Percentiles rank a stretch among this genome's conserved stretches.
Conservation (phyloP, 306 rosid genomes). For the Vachellia pachyceras region DNA sequence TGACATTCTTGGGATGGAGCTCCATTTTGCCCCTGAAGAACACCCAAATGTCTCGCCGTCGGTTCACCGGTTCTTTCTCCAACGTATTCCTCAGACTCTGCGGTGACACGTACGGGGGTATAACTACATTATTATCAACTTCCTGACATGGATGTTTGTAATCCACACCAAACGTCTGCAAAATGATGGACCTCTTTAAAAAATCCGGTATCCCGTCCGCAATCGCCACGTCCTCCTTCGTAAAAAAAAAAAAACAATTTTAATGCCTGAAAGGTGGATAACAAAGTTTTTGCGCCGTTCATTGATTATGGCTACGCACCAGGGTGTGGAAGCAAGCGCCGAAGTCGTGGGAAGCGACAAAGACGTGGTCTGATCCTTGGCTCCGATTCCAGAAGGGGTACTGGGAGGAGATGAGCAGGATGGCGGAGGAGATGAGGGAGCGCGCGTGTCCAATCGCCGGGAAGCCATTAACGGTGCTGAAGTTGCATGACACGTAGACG, state of each 20-base stretch:
- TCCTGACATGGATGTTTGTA: constrained; percentile 72
- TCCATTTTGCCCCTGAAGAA: constrained; percentile 89
- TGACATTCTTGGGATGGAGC: constrained; percentile 72
- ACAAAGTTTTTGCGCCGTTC: background rate
- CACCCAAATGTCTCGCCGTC: constrained; percentile 69
- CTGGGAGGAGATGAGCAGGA: constrained; percentile 46
- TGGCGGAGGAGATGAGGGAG: constrained; percentile 61
- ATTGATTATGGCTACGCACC: constrained; percentile 43
- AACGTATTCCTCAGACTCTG: constrained; percentile 47
- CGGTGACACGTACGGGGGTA: constrained; percentile 73
- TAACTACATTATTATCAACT: constrained; percentile 68
- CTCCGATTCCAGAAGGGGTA: constrained; percentile 69
- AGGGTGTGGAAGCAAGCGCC: constrained; percentile 78
- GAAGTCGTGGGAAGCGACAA: constrained; percentile 81
- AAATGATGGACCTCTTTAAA: constrained; percentile 63
- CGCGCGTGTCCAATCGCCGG: constrained; percentile 83
- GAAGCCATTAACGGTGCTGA: constrained; percentile 82
- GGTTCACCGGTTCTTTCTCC: constrained; percentile 38
- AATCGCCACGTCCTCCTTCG: constrained; percentile 70
- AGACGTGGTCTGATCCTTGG: constrained; percentile 73
- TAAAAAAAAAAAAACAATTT: background rate
- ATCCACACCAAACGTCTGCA: constrained; percentile 75
- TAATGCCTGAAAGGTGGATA: background rate
- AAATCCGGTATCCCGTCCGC: constrained; percentile 59
- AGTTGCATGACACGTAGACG: constrained; percentile 90